A percentile compares a stretch with the other conserved stretches of the same genome.
Conservation (phyloP, 306 rosid species). For the Malus sieversii region DNA sequence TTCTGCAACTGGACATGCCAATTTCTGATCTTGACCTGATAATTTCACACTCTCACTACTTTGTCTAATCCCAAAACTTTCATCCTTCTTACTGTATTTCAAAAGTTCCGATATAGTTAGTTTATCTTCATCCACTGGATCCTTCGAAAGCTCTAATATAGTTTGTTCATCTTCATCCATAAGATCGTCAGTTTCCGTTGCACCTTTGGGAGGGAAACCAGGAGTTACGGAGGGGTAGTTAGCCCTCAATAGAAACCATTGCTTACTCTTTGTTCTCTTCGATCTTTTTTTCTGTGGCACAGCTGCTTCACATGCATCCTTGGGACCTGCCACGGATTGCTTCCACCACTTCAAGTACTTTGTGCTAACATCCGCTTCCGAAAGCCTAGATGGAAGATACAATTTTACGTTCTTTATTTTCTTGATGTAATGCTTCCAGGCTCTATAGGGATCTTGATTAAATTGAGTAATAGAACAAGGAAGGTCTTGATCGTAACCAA, state of each 20-base stretch:
- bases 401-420: slow-evolving; percentile 4
- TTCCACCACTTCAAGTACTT: slow-evolving; percentile 11
- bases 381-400: slow-evolving; percentile 11
- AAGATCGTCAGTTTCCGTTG: background rate
- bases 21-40: background rate
- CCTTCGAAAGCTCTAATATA: too few relatives aligned
- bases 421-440: slow-evolving; percentile 31
- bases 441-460: slow-evolving; percentile 2
- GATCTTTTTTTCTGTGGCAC: background rate
- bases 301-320: background rate
- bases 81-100: too few relatives aligned
- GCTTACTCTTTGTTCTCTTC: background rate
- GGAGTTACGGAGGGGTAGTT: background rate
- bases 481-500: slow-evolving; percentile 59
- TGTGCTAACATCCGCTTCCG: too few relatives aligned
- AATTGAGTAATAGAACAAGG: slow-evolving; percentile 15
- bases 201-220: background rate
- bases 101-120: background rate
- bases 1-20: background rate
- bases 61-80: background rate
- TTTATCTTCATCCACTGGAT: background rate
- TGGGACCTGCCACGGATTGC: background rate
- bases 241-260: background rate
- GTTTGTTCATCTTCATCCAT: background rate
- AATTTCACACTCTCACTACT: background rate